Evolutionary conservation across 345 rosid species (phyloP).

Genomic region (Linum tenue): DNA sequence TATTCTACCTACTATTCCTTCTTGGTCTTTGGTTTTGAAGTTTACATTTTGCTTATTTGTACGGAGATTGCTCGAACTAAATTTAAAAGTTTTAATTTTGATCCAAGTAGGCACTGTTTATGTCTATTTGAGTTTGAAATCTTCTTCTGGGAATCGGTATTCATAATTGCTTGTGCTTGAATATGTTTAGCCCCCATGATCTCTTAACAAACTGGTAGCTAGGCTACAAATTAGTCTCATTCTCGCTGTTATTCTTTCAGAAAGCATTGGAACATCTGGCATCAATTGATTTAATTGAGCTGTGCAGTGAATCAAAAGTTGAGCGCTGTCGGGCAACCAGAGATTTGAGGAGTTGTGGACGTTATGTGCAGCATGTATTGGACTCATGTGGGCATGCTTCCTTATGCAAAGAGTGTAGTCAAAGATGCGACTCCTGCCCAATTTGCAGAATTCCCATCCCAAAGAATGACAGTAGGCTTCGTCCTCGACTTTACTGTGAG

Average conservation of each 20-base stretch:
- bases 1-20: no score
- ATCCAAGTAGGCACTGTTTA: no score
- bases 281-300: constrained; percentile 55
- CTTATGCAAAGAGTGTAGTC: constrained; percentile 74
- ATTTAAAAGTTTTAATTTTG: no score
- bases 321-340: constrained; percentile 89
- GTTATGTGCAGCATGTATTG: constrained; percentile 55
- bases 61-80: no score
- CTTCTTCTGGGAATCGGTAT: not conserved
- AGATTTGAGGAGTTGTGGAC: constrained; percentile 82
- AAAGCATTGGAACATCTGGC: constrained; percentile 83
- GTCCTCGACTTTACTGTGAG: constrained; percentile 66
- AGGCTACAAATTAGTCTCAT: not conserved
- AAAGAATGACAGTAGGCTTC: constrained; percentile 32
- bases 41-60: no score
- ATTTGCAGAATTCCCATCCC: constrained; percentile 56
- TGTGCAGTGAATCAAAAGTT: constrained; percentile 73
- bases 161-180: not conserved
- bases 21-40: no score
- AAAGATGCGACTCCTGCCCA: constrained; percentile 80
- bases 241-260: constrained; percentile 31
- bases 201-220: not conserved
- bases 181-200: not conserved
- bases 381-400: constrained; percentile 90
- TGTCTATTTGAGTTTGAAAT: no score